These are phyloP conservation scores for Gentiana dahurica DNA, from an alignment of 257 asterid species.

Conservation along the genomic window DNA sequence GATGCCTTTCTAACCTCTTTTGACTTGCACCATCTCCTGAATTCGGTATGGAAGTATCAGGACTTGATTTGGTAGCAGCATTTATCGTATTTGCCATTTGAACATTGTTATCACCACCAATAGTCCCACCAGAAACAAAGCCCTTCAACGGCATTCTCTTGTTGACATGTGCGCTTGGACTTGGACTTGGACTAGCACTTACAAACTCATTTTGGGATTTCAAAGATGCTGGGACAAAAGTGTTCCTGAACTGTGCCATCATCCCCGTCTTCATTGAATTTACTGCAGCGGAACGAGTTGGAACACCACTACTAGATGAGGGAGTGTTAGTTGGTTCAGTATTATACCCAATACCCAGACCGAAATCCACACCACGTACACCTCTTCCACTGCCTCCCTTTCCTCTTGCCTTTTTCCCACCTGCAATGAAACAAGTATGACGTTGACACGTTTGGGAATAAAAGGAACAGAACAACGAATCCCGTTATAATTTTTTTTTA, in stretches of 20 bases:
- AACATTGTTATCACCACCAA: slow-evolving; percentile 62
- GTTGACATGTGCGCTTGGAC: slow-evolving; percentile 22
- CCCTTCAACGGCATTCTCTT: slow-evolving; percentile 58
- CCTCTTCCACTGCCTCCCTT: slow-evolving; percentile 75
- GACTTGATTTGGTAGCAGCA: slow-evolving; percentile 29
- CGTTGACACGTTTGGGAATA: too few species aligned
- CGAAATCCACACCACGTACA: slow-evolving; percentile 92
- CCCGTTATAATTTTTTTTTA: too few species aligned
- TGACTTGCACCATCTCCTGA: slow-evolving; percentile 28
- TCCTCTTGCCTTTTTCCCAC: slow-evolving; percentile 88
- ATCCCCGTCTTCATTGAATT: slow-evolving; percentile 61
- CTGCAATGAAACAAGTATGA: slow-evolving; percentile 26
- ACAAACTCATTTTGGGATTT: slow-evolving; percentile 53
- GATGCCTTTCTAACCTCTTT: slow-evolving; percentile 46
- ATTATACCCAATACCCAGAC: slow-evolving; percentile 87
- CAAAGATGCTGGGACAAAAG: slow-evolving; percentile 82
- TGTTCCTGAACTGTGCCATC: slow-evolving; percentile 81
- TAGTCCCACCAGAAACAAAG: slow-evolving; percentile 93
- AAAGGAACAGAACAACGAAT: not conserved
- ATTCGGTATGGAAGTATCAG: slow-evolving; percentile 18
- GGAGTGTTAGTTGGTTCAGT: slow-evolving; percentile 40
- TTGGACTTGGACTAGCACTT: slow-evolving; percentile 21
- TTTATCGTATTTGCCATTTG: slow-evolving; percentile 25
- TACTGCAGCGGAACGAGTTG: slow-evolving; percentile 59
- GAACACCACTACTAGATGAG: slow-evolving; percentile 26